A percentile compares a stretch with the other conserved stretches of the same genome.
Evolutionary conservation across 306 rosid genomes (phyloP).

Genomic region (Casuarina glauca): DNA sequence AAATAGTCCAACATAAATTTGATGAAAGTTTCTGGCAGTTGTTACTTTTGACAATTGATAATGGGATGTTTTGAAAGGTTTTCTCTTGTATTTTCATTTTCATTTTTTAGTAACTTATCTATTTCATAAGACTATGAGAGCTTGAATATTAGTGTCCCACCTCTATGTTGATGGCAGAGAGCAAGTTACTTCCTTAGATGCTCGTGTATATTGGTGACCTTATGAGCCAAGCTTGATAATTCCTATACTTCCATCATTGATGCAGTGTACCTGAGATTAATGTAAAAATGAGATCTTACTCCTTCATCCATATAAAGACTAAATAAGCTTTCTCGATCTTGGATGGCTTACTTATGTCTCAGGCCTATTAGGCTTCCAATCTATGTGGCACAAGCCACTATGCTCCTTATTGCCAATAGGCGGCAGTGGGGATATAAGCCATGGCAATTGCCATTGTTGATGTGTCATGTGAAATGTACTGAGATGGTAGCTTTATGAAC

Average conservation of each 20-base stretch:
- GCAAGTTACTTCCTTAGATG: slow-evolving; percentile 61
- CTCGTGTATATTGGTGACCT: slow-evolving; percentile 55
- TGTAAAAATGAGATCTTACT: background rate
- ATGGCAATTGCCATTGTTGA: slow-evolving; percentile 60
- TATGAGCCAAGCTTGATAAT: slow-evolving; percentile 71
- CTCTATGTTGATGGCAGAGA: slow-evolving; percentile 53
- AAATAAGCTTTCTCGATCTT: background rate
- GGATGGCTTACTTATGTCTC: slow-evolving; percentile 62
- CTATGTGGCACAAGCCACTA: slow-evolving; percentile 67
- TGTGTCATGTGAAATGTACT: slow-evolving; percentile 64
- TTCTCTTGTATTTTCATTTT: too few species aligned
- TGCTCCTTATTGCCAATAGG: slow-evolving; percentile 70
- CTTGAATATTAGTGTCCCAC: slow-evolving; percentile 37
- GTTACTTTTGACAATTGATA: too few species aligned
- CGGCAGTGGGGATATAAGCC: slow-evolving; percentile 74
- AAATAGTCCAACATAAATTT: background rate
- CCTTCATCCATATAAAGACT: too few species aligned
- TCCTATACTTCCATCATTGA: slow-evolving; percentile 77
- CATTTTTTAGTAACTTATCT: background rate
- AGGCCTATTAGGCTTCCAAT: slow-evolving; percentile 57
- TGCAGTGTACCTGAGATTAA: slow-evolving; percentile 46
- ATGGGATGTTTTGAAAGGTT: too few species aligned
- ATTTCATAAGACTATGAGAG: background rate
- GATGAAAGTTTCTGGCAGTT: too few species aligned
- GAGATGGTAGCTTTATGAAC: slow-evolving; percentile 60